Evolutionary conservation across 257 asterid genomes (phyloP).

Genomic region (Scutellaria baicalensis): DNA sequence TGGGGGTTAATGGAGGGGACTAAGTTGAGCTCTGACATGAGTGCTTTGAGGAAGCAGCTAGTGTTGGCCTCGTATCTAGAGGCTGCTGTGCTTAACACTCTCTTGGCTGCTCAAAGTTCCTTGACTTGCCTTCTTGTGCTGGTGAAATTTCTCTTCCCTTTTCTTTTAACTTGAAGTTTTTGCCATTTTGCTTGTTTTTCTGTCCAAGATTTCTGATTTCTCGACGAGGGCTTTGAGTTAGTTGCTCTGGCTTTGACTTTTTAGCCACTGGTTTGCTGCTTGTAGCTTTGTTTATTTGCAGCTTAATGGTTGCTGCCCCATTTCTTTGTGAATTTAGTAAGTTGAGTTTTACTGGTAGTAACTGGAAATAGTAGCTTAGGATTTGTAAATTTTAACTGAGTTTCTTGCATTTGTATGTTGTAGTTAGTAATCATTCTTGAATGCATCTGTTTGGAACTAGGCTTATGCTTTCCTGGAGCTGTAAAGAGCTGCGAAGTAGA

Average conservation of each 20-base stretch:
- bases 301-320: background rate
- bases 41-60: slow-evolving; percentile 28
- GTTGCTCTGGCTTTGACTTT: slow-evolving; percentile 6
- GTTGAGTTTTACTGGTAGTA: background rate
- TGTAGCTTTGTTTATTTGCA: background rate
- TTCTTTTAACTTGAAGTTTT: background rate
- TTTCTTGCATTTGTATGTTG: background rate
- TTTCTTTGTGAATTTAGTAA: background rate
- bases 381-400: background rate
- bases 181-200: background rate
- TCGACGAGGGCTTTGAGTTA: slow-evolving; percentile 16
- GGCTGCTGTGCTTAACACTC: slow-evolving; percentile 35
- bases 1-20: slow-evolving; percentile 51
- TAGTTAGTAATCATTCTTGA: background rate
- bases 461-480: background rate
- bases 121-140: slow-evolving; percentile 44
- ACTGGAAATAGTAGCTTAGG: background rate
- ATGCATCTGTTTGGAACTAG: background rate
- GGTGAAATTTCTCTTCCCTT: slow-evolving; percentile 30
- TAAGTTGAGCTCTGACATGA: slow-evolving; percentile 39
- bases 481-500: background rate
- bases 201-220: slow-evolving; percentile 2
- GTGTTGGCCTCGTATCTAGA: slow-evolving; percentile 35
- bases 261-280: slow-evolving; percentile 8
- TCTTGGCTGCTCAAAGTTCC: slow-evolving; percentile 59